phyloP scores from a whole-genome alignment of 768 basidiomycete genomes.

The Phaeolepiota aurea region DNA sequence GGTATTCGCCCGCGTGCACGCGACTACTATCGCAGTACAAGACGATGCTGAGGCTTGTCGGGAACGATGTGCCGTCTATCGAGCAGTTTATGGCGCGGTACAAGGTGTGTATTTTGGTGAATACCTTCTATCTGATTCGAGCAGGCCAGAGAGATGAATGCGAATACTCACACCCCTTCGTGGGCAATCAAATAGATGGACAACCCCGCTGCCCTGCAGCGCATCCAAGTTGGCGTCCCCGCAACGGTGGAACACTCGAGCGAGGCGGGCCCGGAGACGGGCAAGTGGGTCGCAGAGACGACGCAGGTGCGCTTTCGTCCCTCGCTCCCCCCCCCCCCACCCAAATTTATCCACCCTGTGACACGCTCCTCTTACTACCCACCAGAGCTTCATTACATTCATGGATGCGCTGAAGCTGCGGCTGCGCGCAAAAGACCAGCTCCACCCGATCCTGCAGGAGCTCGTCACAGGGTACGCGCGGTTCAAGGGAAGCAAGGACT shows the following conservation, averaged over 20 bases:
- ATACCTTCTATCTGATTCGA: not conserved
- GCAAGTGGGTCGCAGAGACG: conserved; percentile 96
- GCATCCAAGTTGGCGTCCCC: conserved; percentile 87
- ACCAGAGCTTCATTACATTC: conserved; percentile 97
- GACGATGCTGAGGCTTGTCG: conserved; percentile 92
- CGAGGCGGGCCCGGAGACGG: conserved; percentile 86
- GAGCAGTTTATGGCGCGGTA: conserved; percentile 91
- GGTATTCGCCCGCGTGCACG: conserved; percentile 95
- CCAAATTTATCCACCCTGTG: not conserved
- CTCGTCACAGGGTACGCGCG: conserved; percentile 91
- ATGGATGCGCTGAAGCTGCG: conserved; percentile 95
- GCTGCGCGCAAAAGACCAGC: conserved; percentile 92
- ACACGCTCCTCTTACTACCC: too few relatives aligned
- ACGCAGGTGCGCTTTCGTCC: conserved; percentile 62
- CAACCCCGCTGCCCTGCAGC: conserved; percentile 84
- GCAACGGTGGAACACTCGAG: conserved; percentile 95
- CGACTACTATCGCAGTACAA: conserved; percentile 94
- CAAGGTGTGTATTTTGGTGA: conserved; percentile 38
- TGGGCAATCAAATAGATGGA: too few relatives aligned
- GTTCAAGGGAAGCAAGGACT: conserved; percentile 92
- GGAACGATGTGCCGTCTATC: conserved; percentile 76
- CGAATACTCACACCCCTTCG: too few relatives aligned
- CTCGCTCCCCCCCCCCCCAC: too few relatives aligned
- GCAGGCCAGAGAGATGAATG: too few relatives aligned
- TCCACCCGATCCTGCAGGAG: conserved; percentile 91